phyloP scores from a whole-genome alignment of 257 asterid species.

The Coffea canephora region DNA sequence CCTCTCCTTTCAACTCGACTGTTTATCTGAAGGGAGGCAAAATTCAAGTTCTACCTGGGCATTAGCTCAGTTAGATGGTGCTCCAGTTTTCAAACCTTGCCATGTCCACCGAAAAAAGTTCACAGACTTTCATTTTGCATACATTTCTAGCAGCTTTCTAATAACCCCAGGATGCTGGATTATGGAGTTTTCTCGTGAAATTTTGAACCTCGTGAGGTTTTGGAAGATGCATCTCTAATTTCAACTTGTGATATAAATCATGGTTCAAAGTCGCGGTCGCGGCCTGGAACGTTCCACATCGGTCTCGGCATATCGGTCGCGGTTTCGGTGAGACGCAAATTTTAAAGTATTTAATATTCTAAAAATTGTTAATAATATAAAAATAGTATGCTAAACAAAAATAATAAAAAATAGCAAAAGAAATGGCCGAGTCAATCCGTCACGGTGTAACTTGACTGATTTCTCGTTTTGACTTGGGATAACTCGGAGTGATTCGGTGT shows the following conservation, averaged over 20 bases:
- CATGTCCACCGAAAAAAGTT: not conserved
- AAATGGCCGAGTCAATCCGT: too few species aligned
- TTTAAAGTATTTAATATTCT: too few species aligned
- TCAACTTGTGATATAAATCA: not conserved
- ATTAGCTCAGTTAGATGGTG: not conserved
- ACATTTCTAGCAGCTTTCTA: not conserved
- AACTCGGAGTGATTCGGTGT: too few species aligned
- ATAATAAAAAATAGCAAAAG: too few species aligned
- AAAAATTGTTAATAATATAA: too few species aligned
- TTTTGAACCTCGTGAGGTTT: not conserved
- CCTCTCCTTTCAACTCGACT: not conserved
- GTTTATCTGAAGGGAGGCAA: not conserved
- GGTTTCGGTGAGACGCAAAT: too few species aligned
- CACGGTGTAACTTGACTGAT: too few species aligned
- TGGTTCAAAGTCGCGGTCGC: too few species aligned
- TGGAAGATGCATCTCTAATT: slow-evolving; percentile 3
- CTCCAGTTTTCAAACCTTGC: not conserved
- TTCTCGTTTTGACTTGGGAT: too few species aligned
- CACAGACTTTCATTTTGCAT: not conserved
- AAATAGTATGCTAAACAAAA: too few species aligned
- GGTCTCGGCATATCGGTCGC: too few species aligned
- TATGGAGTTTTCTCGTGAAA: not conserved
- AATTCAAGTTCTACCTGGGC: not conserved
- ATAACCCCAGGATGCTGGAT: not conserved
- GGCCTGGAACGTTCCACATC: too few species aligned